Evolutionary conservation across 2,329 filamentous ascomycete genomes (phyloP).

Genomic region (Diaporthe velutina): DNA sequence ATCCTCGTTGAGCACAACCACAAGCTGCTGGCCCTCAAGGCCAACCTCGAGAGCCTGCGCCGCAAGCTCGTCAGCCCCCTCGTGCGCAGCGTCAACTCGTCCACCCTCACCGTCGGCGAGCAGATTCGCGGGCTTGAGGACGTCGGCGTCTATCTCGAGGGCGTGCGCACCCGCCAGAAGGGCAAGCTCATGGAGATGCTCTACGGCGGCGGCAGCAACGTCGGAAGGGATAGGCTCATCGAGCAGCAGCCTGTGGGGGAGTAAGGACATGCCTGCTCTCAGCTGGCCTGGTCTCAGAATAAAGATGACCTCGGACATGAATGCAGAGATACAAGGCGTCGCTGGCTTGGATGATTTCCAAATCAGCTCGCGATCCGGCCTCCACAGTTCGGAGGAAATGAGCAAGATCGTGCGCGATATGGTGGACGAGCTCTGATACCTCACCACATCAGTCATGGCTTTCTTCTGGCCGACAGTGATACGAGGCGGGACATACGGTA

Average conservation of each 20-base stretch:
- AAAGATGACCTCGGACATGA: neutral
- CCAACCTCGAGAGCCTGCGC: constrained; percentile 86
- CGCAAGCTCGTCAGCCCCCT: constrained; percentile 88
- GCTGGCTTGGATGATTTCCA: no score
- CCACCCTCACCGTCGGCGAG: constrained; percentile 82
- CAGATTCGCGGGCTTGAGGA: constrained; percentile 87
- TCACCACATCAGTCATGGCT: no score
- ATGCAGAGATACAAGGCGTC: neutral
- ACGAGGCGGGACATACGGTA: neutral
- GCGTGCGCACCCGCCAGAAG: constrained; percentile 83
- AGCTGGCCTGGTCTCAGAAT: neutral
- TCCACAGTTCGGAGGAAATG: no score
- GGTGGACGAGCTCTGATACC: neutral
- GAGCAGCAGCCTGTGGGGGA: constrained; percentile 31
- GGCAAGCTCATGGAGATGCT: constrained; percentile 84
- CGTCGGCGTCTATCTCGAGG: constrained; percentile 82
- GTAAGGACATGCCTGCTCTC: neutral
- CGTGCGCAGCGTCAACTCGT: constrained; percentile 76
- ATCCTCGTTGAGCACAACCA: constrained; percentile 89
- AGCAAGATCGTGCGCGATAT: neutral
- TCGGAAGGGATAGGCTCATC: constrained; percentile 39
- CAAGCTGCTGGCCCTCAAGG: constrained; percentile 85
- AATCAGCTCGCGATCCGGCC: neutral
- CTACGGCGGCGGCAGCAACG: constrained; percentile 65
- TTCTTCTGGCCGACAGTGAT: neutral